Percentiles rank a stretch among this genome's conserved stretches.
These are phyloP conservation scores for Dendrobium catenatum DNA, from an alignment of 106 monocot genomes.

Conservation along the genomic window DNA sequence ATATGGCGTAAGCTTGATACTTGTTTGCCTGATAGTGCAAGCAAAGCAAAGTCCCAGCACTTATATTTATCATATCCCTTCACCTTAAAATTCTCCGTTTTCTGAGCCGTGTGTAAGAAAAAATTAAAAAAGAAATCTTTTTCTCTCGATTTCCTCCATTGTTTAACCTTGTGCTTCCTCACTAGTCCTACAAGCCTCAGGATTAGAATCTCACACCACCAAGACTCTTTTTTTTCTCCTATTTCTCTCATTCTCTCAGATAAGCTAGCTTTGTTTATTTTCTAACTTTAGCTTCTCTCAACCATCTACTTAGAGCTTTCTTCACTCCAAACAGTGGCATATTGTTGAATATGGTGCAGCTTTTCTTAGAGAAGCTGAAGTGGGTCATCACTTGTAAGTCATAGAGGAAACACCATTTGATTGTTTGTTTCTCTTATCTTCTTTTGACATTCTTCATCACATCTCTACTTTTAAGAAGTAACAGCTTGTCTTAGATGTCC, in stretches of 20 bases:
- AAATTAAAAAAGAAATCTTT: background rate
- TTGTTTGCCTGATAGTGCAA: conserved; percentile 29
- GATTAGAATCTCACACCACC: background rate
- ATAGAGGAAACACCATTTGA: background rate
- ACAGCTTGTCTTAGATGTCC: background rate
- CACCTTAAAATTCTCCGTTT: background rate
- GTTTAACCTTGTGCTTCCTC: background rate
- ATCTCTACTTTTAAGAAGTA: background rate
- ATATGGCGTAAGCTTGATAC: conserved; percentile 19
- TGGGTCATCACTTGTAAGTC: conserved; percentile 4
- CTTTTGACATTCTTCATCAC: background rate
- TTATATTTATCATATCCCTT: background rate
- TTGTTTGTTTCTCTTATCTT: background rate
- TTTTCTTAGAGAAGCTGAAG: conserved; percentile 3
- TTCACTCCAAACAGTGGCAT: background rate
- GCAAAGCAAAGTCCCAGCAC: conserved; percentile 24
- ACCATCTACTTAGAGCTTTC: background rate
- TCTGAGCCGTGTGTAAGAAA: background rate
- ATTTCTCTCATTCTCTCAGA: background rate
- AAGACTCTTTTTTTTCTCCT: background rate
- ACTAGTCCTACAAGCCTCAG: background rate
- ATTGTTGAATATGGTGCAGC: background rate
- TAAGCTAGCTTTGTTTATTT: background rate
- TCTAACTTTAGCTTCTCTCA: background rate
- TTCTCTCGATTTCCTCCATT: background rate